Base-by-base conservation (phyloP, 176 grass and related monocot genomes). In the Triticum timopheevii region DNA sequence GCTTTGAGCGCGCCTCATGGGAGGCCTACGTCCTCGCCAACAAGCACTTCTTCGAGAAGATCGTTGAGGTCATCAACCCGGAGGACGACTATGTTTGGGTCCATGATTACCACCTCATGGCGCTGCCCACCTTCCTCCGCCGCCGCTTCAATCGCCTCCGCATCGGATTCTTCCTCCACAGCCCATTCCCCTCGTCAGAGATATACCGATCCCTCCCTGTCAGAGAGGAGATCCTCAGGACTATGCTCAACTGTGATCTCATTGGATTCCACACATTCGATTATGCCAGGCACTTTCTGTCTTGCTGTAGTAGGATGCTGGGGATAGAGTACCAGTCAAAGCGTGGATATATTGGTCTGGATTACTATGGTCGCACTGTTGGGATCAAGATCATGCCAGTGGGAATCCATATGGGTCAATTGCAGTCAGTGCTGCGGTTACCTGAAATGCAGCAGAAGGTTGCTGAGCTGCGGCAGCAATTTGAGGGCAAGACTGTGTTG, bases 51-150 rank as follows among this genome's bases (percentile, higher is more conserved):
- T 91, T 88, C 61, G 89, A 97, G 89, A 91, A 93, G 87, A 86
- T 97, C 22, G 79, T 95, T 25, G 95, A 97, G 89, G 90, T 95
- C 27, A 90, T 97, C 64, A 97, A 93, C 86, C 95, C 95, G 5
- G 95, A 97, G 78, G 95, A 97, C 54, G 95, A 97, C 86, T 97
- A 93, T 22, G 89, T 97, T 7, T 97, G 95, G 95, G 90, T 97
- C 82, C 95, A 95, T 58, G 95, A 97, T 58, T 97, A 97, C 85
- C 95, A 97, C 64, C 90, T 97, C 78, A 97, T 97, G 95, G 95
- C 87, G 13, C 93, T 97, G 49, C 93, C 95, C 15, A 95, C 90
- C 31, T 97, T 97, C 64, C 95, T 97, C 76, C 84, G 95, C 13
- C 91, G 93, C 50, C 85, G 95, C 45, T 97, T 97, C 84, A 97